Percentiles rank a stretch among this genome's conserved stretches.
Conservation (phyloP, 2,329 filamentous ascomycete genomes). For the Neonectria coccinea region DNA sequence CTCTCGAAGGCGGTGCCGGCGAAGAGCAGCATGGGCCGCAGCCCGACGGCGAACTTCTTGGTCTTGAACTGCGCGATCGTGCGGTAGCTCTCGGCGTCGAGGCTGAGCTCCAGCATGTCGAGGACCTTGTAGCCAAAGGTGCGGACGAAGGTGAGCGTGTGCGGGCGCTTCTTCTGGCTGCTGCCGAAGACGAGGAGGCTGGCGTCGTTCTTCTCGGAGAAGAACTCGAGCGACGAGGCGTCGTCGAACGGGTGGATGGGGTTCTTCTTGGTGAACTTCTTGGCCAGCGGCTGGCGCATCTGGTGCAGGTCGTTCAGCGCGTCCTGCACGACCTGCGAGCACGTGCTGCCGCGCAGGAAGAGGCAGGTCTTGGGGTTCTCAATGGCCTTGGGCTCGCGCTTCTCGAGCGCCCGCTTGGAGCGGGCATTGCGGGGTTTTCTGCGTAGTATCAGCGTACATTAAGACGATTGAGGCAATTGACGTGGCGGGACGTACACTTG, state of each 20-base stretch:
- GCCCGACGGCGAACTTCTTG: constrained; percentile 79
- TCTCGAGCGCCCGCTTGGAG: constrained; percentile 94
- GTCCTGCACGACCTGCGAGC: constrained; percentile 84
- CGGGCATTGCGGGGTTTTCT: constrained; percentile 79
- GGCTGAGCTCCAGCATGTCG: constrained; percentile 92
- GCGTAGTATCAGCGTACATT: not conserved
- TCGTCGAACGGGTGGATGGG: constrained; percentile 95
- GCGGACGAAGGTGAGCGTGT: constrained; percentile 84
- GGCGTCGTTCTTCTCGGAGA: constrained; percentile 95
- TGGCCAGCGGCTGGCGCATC: constrained; percentile 84
- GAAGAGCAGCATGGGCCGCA: constrained; percentile 93
- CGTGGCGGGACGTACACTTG: constrained; percentile 56
- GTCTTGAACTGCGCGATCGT: constrained; percentile 81
- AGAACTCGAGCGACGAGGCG: constrained; percentile 88
- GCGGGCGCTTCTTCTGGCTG: constrained; percentile 94
- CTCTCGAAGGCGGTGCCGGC: constrained; percentile 89
- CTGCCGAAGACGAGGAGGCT: constrained; percentile 85
- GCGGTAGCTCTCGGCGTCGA: constrained; percentile 80
- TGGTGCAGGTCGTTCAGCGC: constrained; percentile 87
- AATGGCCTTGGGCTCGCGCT: constrained; percentile 86
- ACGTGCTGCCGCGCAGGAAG: constrained; percentile 88
- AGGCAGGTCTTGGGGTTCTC: constrained; percentile 93
- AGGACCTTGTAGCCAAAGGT: constrained; percentile 89
- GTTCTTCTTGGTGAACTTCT: constrained; percentile 98
- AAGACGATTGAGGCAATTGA: not conserved